These are phyloP conservation scores for Penicillium sumatraense DNA, from an alignment of 2,329 filamentous ascomycete genomes.

Conservation along the genomic window DNA sequence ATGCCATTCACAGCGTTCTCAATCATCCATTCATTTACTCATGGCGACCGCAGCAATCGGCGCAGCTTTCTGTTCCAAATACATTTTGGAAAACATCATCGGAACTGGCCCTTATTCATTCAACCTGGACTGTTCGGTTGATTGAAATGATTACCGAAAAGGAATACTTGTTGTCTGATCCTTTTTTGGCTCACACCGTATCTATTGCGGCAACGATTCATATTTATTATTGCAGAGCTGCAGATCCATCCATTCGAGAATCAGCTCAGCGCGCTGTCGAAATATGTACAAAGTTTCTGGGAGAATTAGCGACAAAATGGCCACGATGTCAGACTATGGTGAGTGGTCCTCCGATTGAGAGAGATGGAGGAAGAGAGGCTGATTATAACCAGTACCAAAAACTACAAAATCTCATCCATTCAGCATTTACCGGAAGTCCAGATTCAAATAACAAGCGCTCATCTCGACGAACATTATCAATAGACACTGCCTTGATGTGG, in stretches of 20 bases:
- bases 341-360: slow-evolving; percentile 1
- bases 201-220: slow-evolving; percentile 59
- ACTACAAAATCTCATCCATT: slow-evolving; percentile 29
- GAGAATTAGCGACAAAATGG: slow-evolving; percentile 30
- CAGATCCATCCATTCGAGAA: slow-evolving; percentile 39
- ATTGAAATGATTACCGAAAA: slow-evolving; percentile 59
- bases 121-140: slow-evolving; percentile 59
- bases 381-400: slow-evolving; percentile 27
- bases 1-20: slow-evolving; percentile 35
- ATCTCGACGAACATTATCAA: slow-evolving; percentile 32
- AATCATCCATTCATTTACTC: slow-evolving; percentile 48
- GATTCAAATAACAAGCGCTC: slow-evolving; percentile 10
- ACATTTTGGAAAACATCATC: slow-evolving; percentile 59
- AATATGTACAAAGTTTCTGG: slow-evolving; percentile 30
- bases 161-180: slow-evolving; percentile 53
- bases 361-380: neutral
- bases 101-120: slow-evolving; percentile 55
- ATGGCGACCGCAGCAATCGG: slow-evolving; percentile 55
- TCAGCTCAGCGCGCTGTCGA: slow-evolving; percentile 30
- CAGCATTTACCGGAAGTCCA: slow-evolving; percentile 28
- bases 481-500: slow-evolving; percentile 38
- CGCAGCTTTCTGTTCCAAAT: slow-evolving; percentile 57
- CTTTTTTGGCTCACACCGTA: slow-evolving; percentile 56
- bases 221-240: slow-evolving; percentile 58
- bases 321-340: slow-evolving; percentile 31